phyloP scores from a whole-genome alignment of 2,329 filamentous ascomycete species.

The Pyrenophora graminea region DNA sequence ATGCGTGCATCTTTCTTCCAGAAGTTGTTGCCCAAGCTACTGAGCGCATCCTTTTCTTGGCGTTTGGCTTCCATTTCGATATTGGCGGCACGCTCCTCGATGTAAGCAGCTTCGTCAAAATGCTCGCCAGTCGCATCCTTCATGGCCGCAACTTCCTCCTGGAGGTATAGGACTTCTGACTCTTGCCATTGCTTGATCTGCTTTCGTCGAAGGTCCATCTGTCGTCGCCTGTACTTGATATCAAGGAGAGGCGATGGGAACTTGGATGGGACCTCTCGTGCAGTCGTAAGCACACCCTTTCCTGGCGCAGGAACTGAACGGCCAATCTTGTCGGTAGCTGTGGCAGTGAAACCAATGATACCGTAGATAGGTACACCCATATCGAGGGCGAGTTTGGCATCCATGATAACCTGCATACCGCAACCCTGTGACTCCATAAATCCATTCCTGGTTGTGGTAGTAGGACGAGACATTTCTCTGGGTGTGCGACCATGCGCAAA shows the following conservation, averaged over 20 bases:
- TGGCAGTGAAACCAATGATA: conserved; percentile 89
- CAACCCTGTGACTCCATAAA: conserved; percentile 99
- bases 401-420: conserved; percentile 99
- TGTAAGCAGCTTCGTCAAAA: conserved; percentile 83
- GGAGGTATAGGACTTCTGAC: conserved; percentile 87
- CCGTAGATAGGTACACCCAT: conserved; percentile 99
- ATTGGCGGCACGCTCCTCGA: conserved; percentile 80
- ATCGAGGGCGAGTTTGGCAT: conserved; percentile 88
- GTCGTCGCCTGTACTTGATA: conserved; percentile 94
- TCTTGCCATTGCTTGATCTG: conserved; percentile 98
- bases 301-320: conserved; percentile 95
- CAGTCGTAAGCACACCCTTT: conserved; percentile 94
- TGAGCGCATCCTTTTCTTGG: conserved; percentile 90
- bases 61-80: conserved; percentile 85
- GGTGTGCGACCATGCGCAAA: conserved; percentile 94
- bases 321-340: conserved; percentile 98
- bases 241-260: conserved; percentile 95
- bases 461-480: conserved; percentile 95
- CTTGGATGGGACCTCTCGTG: conserved; percentile 85
- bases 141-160: conserved; percentile 90
- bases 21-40: conserved; percentile 96
- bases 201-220: conserved; percentile 90
- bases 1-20: conserved; percentile 96
- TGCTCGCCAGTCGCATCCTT: conserved; percentile 67
- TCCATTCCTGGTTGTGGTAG: conserved; percentile 92